Conservation (phyloP, 2,329 filamentous ascomycete species). For the Diaporthe capsici region DNA sequence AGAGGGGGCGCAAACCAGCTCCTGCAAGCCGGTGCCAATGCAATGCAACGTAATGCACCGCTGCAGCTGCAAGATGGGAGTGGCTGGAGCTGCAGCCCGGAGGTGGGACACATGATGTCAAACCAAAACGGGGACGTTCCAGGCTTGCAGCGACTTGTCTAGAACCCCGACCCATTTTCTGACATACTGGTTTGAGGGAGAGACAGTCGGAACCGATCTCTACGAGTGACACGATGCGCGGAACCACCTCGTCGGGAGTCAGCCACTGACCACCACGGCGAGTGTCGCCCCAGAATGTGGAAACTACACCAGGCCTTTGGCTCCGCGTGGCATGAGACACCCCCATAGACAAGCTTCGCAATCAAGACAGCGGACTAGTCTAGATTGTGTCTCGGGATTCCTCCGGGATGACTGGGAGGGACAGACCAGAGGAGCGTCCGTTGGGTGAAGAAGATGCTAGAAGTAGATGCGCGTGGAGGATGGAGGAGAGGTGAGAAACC, state of each 20-base stretch:
- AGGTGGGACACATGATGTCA: conserved; percentile 32
- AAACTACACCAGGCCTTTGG: not conserved
- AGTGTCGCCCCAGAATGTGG: not conserved
- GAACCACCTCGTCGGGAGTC: conserved; percentile 4
- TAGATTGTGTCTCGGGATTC: not conserved
- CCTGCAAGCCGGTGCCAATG: conserved; percentile 10
- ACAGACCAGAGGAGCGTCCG: not conserved
- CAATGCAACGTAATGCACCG: conserved; percentile 29
- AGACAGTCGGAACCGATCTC: conserved; percentile 13
- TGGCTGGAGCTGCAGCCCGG: conserved; percentile 5
- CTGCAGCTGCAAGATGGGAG: conserved; percentile 34
- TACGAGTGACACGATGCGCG: conserved; percentile 5
- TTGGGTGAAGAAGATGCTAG: not conserved
- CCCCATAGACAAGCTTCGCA: not conserved
- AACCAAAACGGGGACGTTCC: not conserved
- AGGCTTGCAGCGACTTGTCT: conserved; percentile 19
- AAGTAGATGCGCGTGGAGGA: not conserved
- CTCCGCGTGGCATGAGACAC: conserved; percentile 18
- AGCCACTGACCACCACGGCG: not conserved
- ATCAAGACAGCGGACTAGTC: not conserved
- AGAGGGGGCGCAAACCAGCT: not conserved
- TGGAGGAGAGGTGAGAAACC: not conserved
- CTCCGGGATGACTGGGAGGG: not conserved
- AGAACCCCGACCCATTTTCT: conserved; percentile 29
- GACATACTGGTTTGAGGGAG: conserved; percentile 6